Evolutionary conservation across 176 grass and related monocot species (phyloP).

Genomic region (Juncus inflexus): DNA sequence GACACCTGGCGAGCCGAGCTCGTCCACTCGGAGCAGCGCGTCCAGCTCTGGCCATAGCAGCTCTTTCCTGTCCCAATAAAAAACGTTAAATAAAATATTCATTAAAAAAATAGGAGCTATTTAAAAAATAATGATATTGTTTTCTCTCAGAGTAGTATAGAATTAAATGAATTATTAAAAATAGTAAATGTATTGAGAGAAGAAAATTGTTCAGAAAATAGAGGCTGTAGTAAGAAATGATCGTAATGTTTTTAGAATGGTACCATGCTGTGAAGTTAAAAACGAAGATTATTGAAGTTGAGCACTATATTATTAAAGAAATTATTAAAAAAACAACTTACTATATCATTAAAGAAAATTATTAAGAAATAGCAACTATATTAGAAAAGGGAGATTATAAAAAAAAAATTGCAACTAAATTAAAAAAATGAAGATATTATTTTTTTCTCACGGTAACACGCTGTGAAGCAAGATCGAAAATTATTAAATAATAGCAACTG

Average conservation of each 20-base stretch:
- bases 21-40: slow-evolving; percentile 53
- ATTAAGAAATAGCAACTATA: no score
- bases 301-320: no score
- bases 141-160: background rate
- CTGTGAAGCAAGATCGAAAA: background rate
- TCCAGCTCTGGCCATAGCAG: slow-evolving; percentile 86
- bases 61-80: slow-evolving; percentile 56
- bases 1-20: slow-evolving; percentile 58
- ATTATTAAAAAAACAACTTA: no score
- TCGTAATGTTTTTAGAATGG: background rate
- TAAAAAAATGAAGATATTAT: no score
- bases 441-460: no score
- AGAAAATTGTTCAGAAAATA: no score
- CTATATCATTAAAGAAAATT: no score
- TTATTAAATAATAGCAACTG: background rate
- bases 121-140: background rate
- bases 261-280: slow-evolving; percentile 44
- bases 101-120: background rate
- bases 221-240: background rate
- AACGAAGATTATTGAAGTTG: no score
- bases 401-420: no score
- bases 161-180: no score
- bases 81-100: background rate
- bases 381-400: no score
- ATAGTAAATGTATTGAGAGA: no score